Conservation (phyloP, 495 filamentous ascomycete genomes). For the Massariosphaeria phaeospora region DNA sequence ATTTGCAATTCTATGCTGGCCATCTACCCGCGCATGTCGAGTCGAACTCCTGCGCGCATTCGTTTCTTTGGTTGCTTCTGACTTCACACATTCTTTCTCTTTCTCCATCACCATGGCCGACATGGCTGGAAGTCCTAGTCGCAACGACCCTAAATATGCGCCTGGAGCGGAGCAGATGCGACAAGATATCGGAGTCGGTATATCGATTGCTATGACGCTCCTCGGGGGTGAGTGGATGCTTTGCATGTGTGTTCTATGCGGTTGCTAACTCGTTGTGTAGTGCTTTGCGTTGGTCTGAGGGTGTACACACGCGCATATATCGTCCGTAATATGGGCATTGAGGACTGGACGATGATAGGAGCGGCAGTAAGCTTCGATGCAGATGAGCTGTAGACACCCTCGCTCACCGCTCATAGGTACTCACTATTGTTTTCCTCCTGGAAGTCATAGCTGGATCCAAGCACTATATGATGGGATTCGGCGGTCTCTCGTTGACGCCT, state of each 20-base stretch:
- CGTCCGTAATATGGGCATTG: slow-evolving; percentile 2
- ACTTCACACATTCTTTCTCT: neutral
- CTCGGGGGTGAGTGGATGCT: slow-evolving; percentile 1
- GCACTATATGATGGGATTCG: slow-evolving; percentile 14
- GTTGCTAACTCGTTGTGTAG: neutral
- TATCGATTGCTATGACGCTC: slow-evolving; percentile 12
- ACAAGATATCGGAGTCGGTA: slow-evolving; percentile 8
- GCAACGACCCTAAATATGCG: neutral
- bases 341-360: slow-evolving; percentile 24
- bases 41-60: no score
- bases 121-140: neutral
- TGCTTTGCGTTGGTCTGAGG: slow-evolving; percentile 5
- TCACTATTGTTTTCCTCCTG: slow-evolving; percentile 9
- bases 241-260: neutral
- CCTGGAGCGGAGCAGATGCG: slow-evolving; percentile 1
- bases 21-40: no score
- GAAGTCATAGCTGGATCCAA: slow-evolving; percentile 6
- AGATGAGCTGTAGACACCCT: neutral
- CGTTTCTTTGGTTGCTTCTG: neutral
- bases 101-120: neutral
- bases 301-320: slow-evolving; percentile 19
- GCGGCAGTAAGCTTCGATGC: slow-evolving; percentile 1
- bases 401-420: neutral
- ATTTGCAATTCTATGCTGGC: neutral
- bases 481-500: neutral